Percentiles rank a stretch among this genome's conserved stretches.
Conservation (phyloP, 2,329 filamentous ascomycete genomes). For the Fusarium chuoi region DNA sequence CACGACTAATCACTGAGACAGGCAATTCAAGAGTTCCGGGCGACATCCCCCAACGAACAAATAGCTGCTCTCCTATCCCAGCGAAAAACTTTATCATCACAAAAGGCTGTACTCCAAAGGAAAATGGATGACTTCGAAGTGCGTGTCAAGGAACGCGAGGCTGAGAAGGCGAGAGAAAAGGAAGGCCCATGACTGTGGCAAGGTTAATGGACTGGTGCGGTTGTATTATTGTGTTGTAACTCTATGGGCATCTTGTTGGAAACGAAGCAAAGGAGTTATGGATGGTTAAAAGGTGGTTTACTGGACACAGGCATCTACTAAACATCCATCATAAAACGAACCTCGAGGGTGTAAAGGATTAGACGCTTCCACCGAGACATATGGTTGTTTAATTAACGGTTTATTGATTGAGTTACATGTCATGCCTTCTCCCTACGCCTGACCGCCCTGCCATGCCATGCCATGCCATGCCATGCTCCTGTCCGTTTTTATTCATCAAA, state of each 20-base stretch:
- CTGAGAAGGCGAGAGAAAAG: constrained; percentile 40
- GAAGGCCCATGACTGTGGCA: not conserved
- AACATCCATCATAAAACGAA: not conserved
- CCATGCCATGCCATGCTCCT: constrained; percentile 16
- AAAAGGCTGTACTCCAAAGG: constrained; percentile 53
- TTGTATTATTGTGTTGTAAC: constrained; percentile 29
- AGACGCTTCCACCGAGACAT: not conserved
- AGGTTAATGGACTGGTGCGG: not conserved
- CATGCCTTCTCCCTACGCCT: constrained; percentile 33
- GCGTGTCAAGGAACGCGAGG: constrained; percentile 52
- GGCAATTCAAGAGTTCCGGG: constrained; percentile 52
- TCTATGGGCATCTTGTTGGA: constrained; percentile 9
- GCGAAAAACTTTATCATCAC: constrained; percentile 51
- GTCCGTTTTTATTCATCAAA: constrained; percentile 19
- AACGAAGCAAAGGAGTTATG: constrained; percentile 21
- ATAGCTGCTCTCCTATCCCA: constrained; percentile 58
- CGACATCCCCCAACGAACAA: constrained; percentile 55
- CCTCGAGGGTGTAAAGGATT: not conserved
- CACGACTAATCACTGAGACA: constrained; percentile 18
- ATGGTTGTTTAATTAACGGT: constrained; percentile 6
- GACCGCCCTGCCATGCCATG: constrained; percentile 6
- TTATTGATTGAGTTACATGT: constrained; percentile 29
- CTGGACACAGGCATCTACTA: not conserved
- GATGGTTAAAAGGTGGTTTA: not conserved
- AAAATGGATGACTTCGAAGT: constrained; percentile 55